Conservation (phyloP, 140 eudicot genomes). For the Cichorium intybus region DNA sequence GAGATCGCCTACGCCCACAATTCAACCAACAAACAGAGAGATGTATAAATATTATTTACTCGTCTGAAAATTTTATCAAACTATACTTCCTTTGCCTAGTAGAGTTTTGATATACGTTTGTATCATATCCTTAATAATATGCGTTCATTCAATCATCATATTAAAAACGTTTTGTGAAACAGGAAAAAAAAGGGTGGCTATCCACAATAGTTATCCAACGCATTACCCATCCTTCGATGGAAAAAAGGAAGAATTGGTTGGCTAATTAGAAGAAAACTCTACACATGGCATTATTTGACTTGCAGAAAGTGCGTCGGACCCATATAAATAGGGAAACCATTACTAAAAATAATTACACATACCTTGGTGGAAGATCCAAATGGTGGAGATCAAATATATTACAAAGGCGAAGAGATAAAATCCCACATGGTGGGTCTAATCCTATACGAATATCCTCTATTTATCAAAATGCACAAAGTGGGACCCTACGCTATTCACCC, state of each 20-base stretch:
- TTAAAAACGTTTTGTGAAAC: no score
- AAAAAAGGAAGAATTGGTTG: neutral
- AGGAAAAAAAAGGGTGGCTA: no score
- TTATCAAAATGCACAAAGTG: neutral
- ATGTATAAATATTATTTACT: no score
- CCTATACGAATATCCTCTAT: neutral
- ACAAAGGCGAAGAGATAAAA: neutral
- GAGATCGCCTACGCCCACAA: no score
- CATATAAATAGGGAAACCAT: slow-evolving; percentile 32
- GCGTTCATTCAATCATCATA: no score
- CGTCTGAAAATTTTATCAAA: no score
- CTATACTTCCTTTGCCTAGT: no score
- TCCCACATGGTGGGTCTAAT: slow-evolving; percentile 14
- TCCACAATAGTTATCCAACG: neutral
- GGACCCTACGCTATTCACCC: neutral
- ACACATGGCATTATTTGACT: slow-evolving; percentile 28
- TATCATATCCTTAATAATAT: no score
- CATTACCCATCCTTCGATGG: neutral
- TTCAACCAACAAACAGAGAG: no score
- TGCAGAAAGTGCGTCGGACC: slow-evolving; percentile 37
- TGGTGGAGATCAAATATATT: neutral
- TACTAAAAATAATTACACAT: slow-evolving; percentile 12
- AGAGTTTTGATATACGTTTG: no score
- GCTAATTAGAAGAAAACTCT: neutral
- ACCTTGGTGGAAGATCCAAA: slow-evolving; percentile 40